Evolutionary conservation across 1,139 yeast species (phyloP).

Genomic region (Pichia sp.): DNA sequence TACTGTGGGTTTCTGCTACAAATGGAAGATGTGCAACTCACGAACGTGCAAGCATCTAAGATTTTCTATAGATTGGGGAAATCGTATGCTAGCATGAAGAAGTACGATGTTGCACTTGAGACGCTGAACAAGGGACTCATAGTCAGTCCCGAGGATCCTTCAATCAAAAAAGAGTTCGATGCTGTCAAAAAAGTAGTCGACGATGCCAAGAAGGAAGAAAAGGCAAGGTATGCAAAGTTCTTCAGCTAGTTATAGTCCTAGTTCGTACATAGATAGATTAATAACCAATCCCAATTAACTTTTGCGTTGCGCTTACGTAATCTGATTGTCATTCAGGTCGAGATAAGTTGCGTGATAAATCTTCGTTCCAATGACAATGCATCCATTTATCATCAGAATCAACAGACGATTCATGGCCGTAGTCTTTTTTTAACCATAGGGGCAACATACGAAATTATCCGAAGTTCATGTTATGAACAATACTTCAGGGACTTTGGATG

Average conservation of each 20-base stretch:
- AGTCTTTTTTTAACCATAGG: not conserved
- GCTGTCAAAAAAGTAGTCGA: constrained; percentile 39
- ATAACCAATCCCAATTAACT: not conserved
- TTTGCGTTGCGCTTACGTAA: not conserved
- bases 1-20: constrained; percentile 57
- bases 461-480: not conserved
- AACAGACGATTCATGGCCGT: not conserved
- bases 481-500: not conserved
- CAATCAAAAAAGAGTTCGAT: constrained; percentile 41
- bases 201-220: constrained; percentile 40
- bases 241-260: constrained; percentile 9
- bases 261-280: not conserved
- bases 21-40: constrained; percentile 32
- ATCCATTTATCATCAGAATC: too few species aligned
- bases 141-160: constrained; percentile 48
- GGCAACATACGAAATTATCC: not conserved
- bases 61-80: constrained; percentile 56
- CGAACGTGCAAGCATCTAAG: constrained; percentile 51
- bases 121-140: constrained; percentile 44
- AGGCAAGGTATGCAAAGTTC: constrained; percentile 19
- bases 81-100: constrained; percentile 41
- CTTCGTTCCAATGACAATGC: too few species aligned
- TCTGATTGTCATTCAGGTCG: not conserved
- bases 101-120: constrained; percentile 46
- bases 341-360: too few species aligned